Base-by-base conservation (phyloP, 352 stramenopile species). In the Globisporangium heterothallicum region DNA sequence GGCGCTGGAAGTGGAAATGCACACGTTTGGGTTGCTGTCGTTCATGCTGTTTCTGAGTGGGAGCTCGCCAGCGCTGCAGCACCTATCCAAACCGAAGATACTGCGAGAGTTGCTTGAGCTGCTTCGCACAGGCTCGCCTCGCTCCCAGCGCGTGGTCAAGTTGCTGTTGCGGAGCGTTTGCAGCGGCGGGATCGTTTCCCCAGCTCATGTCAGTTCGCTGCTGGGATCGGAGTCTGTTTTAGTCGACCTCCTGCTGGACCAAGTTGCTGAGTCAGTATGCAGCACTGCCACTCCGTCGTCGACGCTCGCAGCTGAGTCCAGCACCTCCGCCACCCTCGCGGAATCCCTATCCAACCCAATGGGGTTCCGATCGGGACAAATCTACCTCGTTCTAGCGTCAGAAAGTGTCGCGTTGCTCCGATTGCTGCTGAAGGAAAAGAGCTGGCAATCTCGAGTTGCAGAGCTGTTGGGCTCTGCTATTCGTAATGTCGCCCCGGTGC, bases 201-300 rank as follows among this genome's bases (percentile, higher is more conserved):
- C 84, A 10, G 63, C 57, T 25, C 67, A 88, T 35, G 76, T 95
- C 9, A 77, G 73, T 32, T 63, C 70, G 8, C 71, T 95, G 7
- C 80, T 91, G 44, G 84, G 84, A 1, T 92, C 80, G 0, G 82
- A 92, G 34, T 86, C 80, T 2, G 72, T 93, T 10, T 58, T 95
- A 12, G 70, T 92, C n/a, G 84, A 95, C 57, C 51, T 92, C 8
- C 42, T 95, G 45, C 67, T 95, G 1, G 80, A 95, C 63, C 84
- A 92, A 74, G 83, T 95, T 12, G 80, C 84, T 6, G 84, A 95
- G 35, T 92, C 84, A 0, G 74, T 95, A 16, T 92, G 79, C 53
- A 91, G 79, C 35, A 89, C 79, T 9, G 74, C 75, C 18, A 73
- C 82, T 36, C 77, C 82, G 9, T 66, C 89, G 60, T 55, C 74